phyloP scores from a whole-genome alignment of 257 asterid genomes.

The Solanum pimpinellifolium region DNA sequence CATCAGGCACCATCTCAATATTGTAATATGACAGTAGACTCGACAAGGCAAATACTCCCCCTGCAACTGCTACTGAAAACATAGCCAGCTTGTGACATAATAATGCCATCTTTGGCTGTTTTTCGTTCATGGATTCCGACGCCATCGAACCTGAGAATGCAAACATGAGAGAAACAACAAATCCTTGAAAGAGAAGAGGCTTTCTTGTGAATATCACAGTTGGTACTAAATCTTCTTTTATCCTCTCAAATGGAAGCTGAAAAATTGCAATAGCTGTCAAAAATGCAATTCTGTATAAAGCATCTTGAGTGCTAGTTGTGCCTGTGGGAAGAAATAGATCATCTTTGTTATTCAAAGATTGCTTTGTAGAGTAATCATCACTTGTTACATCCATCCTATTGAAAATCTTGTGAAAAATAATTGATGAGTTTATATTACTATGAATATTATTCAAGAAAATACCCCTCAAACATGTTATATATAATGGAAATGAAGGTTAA shows the following conservation, averaged over 20 bases:
- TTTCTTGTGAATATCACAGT: not conserved
- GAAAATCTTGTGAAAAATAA: not conserved
- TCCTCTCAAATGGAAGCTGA: not conserved
- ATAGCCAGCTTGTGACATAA: not conserved
- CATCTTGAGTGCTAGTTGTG: not conserved
- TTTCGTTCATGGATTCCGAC: not conserved
- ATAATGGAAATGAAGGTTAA: not conserved
- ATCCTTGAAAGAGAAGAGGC: not conserved
- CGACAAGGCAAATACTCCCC: not conserved
- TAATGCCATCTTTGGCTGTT: not conserved
- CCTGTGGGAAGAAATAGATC: not conserved
- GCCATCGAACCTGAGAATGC: not conserved
- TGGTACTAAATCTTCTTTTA: not conserved
- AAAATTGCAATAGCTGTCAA: not conserved
- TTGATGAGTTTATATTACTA: not conserved
- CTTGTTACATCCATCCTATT: not conserved
- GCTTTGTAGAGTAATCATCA: not conserved
- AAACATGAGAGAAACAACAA: not conserved
- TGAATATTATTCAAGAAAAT: not conserved
- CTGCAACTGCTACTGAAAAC: not conserved
- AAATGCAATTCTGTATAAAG: not conserved
- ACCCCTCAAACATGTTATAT: not conserved
- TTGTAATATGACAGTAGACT: not conserved
- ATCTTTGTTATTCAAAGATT: not conserved
- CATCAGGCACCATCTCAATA: not conserved